Conservation (phyloP, 192 early-diverging fungal species). For the Kappamyces sp. region DNA sequence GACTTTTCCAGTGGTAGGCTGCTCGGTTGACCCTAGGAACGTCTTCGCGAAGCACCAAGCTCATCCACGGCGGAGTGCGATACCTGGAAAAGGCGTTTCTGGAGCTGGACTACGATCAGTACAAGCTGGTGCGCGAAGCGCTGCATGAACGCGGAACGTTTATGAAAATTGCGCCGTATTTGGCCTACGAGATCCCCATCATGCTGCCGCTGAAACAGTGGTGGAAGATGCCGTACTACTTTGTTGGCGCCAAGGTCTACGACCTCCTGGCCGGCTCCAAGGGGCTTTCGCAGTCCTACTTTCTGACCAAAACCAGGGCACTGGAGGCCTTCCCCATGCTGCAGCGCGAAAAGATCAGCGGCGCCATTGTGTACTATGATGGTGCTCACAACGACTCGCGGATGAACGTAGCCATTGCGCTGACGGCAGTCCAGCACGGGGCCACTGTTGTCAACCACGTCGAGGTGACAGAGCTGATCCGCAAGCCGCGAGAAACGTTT, state of each 20-base stretch:
- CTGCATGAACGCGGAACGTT: constrained; percentile 92
- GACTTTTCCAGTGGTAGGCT: constrained; percentile 77
- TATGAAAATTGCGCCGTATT: constrained; percentile 92
- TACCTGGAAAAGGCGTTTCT: constrained; percentile 95
- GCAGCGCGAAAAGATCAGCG: constrained; percentile 76
- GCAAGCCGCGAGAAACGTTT: constrained; percentile 43
- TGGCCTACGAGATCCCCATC: constrained; percentile 87
- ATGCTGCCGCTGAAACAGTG: constrained; percentile 92
- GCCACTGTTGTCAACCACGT: constrained; percentile 90
- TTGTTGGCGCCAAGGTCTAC: constrained; percentile 88
- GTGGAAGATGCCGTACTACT: constrained; percentile 98
- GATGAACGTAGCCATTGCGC: constrained; percentile 90
- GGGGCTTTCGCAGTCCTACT: constrained; percentile 74
- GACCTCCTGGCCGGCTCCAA: constrained; percentile 82
- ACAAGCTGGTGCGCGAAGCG: constrained; percentile 90
- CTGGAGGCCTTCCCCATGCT: constrained; percentile 96
- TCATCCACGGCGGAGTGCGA: constrained; percentile 95
- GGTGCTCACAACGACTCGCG: constrained; percentile 96
- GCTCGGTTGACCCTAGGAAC: constrained; percentile 54
- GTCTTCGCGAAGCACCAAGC: constrained; percentile 85
- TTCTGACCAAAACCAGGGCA: constrained; percentile 76
- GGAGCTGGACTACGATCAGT: constrained; percentile 93
- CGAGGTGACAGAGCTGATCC: constrained; percentile 77
- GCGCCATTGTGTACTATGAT: constrained; percentile 96
- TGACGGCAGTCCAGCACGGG: constrained; percentile 85